Conservation (phyloP, 176 grass and related monocot species). For the Metroxylon sagu region DNA sequence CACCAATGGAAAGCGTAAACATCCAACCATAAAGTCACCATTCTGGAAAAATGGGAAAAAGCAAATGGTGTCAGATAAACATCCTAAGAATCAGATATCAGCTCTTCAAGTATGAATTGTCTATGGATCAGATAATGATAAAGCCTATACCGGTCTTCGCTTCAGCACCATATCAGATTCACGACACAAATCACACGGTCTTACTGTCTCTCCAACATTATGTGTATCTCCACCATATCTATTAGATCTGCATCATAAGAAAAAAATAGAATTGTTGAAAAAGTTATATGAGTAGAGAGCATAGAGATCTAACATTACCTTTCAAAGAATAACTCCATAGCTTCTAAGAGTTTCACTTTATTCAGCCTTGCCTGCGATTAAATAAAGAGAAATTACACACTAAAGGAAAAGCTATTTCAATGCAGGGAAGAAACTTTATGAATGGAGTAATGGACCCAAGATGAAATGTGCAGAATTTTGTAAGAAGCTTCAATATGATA, state of each 20-base stretch:
- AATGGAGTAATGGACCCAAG: too few species aligned
- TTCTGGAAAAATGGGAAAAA: conserved; percentile 30
- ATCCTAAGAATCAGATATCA: too few species aligned
- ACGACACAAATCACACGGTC: conserved; percentile 55
- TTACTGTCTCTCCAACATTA: conserved; percentile 49
- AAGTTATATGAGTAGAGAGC: conserved; percentile 13
- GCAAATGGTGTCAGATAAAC: too few species aligned
- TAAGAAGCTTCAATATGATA: not conserved
- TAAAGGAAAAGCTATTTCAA: not conserved
- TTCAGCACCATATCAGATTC: conserved; percentile 82
- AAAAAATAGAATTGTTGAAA: conserved; percentile 11
- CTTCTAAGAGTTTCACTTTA: conserved; percentile 78
- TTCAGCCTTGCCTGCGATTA: conserved; percentile 57
- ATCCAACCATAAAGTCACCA: conserved; percentile 79
- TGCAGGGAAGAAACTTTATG: too few species aligned
- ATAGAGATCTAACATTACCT: conserved; percentile 42
- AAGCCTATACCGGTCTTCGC: conserved; percentile 34
- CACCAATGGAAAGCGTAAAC: conserved; percentile 54
- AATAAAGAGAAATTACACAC: conserved; percentile 13
- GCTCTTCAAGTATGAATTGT: too few species aligned
- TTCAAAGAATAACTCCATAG: conserved; percentile 85
- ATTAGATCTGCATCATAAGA: conserved; percentile 43
- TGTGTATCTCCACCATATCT: conserved; percentile 46
- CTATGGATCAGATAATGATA: not conserved
- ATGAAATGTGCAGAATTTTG: too few species aligned